Evolutionary conservation across 352 stramenopile species (phyloP), one percentile per base, ranked within the genome.

Genomic region (Blastocystis sp.): DNA sequence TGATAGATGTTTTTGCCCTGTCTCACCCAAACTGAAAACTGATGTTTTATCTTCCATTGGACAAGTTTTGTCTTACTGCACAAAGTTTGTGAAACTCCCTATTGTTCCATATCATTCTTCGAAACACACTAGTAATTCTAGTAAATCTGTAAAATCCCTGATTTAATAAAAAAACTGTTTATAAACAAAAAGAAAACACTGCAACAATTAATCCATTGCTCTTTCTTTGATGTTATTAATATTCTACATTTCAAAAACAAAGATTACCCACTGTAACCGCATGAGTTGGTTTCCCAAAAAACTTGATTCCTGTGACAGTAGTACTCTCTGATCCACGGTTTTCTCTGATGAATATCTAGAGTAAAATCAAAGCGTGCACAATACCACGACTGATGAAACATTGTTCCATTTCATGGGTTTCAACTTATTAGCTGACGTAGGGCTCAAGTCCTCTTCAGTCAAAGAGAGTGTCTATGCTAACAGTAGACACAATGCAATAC

Each of bases 281-380:
- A 47, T 84, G 73, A 1, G 73, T 68, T 34, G 73, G 73, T 29
- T 84, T 84, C 39, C 73, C 73, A 84, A 84, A 84, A 53, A 84
- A 84, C 6, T 53, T 47, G 39, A 84, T 59, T 23, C 62, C 43
- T 8, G 43, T 26, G 11, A 84, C 8, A 47, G 43, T 53, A 3
- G 73, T 84, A 37, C 20, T 53, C 20, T 54, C 50, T 0, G 73
- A 84, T 18, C 73, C 73, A 23, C 73, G 47, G 5, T 84, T 84
- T 29, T 84, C 73, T 37, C 68, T 84, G 15, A 84, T 68, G 53
- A 84, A 84, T 20, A 84, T 45, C 73, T 84, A 41, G 7, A 77
- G 20, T 39, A 54, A 39, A 13, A n/a, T n/a, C 3, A 26, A 8
- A 43, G 50, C 6, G 20, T 20, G 53, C 29, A 41, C 18, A 37